Base-by-base conservation (phyloP, 2,329 filamentous ascomycete genomes). In the Ascochyta rabiei region DNA sequence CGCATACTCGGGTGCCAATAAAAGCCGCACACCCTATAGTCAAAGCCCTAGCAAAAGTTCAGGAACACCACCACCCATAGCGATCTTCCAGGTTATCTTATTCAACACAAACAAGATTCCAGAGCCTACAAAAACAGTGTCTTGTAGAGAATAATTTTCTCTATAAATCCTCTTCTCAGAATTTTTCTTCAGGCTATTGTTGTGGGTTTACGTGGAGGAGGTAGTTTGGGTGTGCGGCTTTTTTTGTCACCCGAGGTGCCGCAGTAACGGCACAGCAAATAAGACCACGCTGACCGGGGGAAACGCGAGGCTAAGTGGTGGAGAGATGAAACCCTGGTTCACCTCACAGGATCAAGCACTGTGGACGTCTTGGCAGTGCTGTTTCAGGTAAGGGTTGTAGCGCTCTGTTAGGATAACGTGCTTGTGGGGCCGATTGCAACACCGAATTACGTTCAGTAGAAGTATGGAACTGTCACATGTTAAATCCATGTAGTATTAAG, bases 261-360 rank as follows among this genome's bases (percentile, higher is more conserved):
- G n/a, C 37, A 41, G 24, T 31, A 55, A 23, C 13, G 26, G 15
- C 24, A 16, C 26, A 21, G n/a, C 19, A 30, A 34, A 43, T 43
- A 37, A 24, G 38, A 24, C 37, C n/a, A 35, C 40, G 23, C 16
- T 10, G 50, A 50, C 53, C 44, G 57, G 59, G 61, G 61, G 57
- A 59, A 62, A 62, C 54, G 38, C 18, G n/a, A 44, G 41, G 46
- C 41, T 59, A 64, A 69, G 68, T 69, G 68, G 69, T 60, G 67
- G 67, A 68, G 67, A 42, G 61, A 59, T 56, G 10, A 6, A 13
- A 37, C 23, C 48, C 41, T 44, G 26, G 41, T 44, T 45, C 43
- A 39, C 50, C 39, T 43, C 24, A 30, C 47, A 44, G 31, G 54
- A 53, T 57, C 9, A 67, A 63, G 57, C 58, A 68, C 59, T 68